Evolutionary conservation across 2,329 filamentous ascomycete genomes (phyloP), one percentile per base, ranked within the genome.

Genomic region (Colletotrichum melonis): DNA sequence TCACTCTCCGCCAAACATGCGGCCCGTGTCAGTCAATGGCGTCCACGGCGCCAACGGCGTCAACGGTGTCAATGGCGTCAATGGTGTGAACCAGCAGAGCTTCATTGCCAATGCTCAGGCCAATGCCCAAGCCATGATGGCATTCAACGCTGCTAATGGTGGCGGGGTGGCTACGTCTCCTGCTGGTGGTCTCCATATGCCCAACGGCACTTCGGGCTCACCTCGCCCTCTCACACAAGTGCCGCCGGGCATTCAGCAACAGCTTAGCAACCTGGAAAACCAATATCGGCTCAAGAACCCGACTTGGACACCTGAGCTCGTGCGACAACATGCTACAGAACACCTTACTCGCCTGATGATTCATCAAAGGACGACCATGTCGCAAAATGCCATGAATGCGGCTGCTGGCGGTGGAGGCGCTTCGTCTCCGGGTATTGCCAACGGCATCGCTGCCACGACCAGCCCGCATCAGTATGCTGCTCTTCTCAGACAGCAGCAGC

Each of bases 381-480:
- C 79, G 1, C 86, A 89, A 74, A 86, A 85, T 28, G 88, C 88
- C 2, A 89, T 90, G 86, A 88, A 86, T 75, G 86, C 88, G 32
- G 88, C 88, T 2, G 87, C 88, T 2, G 88, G 88, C 11, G 86
- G 81, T 16, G 82, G 84, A 38, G 67, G 68, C 24, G 62, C 62
- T 28, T 49, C 69, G 24, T 76, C 74, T 19, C 81, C 86, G 16
- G 84, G 85, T 2, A 84, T 88, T 66, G 83, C 86, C 19, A 88
- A 86, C 63, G 85, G 86, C 22, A 84, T 88, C 62, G 81, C 84
- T 1, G 83, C 84, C 22, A 87, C 86, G 0, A 84, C 85, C 1
- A 89, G 87, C 69, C 89, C 89, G 32, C 88, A 91, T 54, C 89
- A 91, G 74, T 91, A 91, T 77, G 89, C 89, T 1, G 88, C 89